A percentile compares a stretch with the other conserved stretches of the same genome.
Evolutionary conservation across 2,329 filamentous ascomycete genomes (phyloP).

Genomic region (Apiospora saccharicola): DNA sequence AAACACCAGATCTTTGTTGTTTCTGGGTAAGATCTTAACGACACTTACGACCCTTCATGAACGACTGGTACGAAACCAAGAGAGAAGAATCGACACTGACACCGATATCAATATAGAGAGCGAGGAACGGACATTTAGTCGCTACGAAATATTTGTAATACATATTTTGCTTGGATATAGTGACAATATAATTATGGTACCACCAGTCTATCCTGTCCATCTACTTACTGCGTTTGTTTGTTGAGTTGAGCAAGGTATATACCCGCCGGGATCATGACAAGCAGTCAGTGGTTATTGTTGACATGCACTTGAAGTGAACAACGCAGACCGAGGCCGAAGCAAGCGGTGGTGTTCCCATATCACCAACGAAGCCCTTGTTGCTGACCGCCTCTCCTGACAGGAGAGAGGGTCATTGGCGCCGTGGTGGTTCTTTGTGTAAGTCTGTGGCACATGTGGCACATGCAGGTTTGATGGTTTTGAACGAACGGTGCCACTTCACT

Average conservation of each 20-base stretch:
- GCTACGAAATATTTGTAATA: slow-evolving; percentile 3
- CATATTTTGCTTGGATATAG: background rate
- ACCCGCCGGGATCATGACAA: background rate
- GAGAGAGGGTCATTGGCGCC: background rate
- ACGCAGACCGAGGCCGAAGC: no score
- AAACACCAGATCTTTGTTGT: background rate
- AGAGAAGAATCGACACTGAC: background rate
- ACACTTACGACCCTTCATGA: slow-evolving; percentile 15
- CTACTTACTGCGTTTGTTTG: background rate
- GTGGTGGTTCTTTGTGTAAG: background rate
- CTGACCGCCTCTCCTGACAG: background rate
- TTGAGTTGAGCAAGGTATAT: background rate
- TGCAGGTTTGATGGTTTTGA: no score
- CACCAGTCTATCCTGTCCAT: background rate
- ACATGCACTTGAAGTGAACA: background rate
- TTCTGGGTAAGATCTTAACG: slow-evolving; percentile 14
- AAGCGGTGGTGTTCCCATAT: background rate
- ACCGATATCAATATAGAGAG: background rate
- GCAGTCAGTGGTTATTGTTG: background rate
- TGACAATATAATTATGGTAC: background rate
- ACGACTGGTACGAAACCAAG: slow-evolving; percentile 4
- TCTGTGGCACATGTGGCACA: background rate
- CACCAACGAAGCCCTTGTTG: background rate
- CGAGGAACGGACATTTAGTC: background rate
- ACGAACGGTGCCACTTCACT: no score